Conservation (phyloP, 2,329 filamentous ascomycete species). For the Capronia epimyces region DNA sequence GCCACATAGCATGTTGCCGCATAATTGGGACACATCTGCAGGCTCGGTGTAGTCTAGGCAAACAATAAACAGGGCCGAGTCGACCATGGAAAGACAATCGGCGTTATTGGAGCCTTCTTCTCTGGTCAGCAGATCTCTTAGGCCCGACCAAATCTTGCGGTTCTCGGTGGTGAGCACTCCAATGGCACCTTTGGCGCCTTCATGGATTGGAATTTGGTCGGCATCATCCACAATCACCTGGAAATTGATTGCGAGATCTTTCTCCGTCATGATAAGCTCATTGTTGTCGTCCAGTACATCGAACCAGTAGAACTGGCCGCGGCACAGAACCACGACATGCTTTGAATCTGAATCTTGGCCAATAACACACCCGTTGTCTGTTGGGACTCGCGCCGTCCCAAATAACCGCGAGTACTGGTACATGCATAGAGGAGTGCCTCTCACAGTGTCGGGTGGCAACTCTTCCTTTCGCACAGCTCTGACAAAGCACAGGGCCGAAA, state of each 20-base stretch:
- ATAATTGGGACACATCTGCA: constrained; percentile 71
- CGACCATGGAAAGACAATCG: constrained; percentile 90
- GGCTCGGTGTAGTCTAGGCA: constrained; percentile 93
- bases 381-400: constrained; percentile 88
- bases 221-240: constrained; percentile 91
- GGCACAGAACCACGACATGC: constrained; percentile 87
- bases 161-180: constrained; percentile 95
- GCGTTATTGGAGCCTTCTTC: constrained; percentile 90
- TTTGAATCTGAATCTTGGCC: constrained; percentile 90
- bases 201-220: constrained; percentile 79
- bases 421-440: constrained; percentile 86
- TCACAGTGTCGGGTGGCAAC: constrained; percentile 78
- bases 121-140: constrained; percentile 79
- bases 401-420: constrained; percentile 96
- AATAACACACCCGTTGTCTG: constrained; percentile 90
- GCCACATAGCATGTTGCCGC: constrained; percentile 97
- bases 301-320: constrained; percentile 98
- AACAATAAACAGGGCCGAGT: constrained; percentile 85
- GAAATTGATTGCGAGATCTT: constrained; percentile 83
- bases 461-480: constrained; percentile 89
- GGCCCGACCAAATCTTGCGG: constrained; percentile 87
- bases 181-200: constrained; percentile 89
- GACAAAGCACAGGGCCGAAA: constrained; percentile 87
- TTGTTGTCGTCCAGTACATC: constrained; percentile 92
- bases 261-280: constrained; percentile 95